A percentile compares a stretch with the other conserved stretches of the same genome.
Conservation (phyloP, 1,284 basidiomycete species). For the Moniliophthora roreri region DNA sequence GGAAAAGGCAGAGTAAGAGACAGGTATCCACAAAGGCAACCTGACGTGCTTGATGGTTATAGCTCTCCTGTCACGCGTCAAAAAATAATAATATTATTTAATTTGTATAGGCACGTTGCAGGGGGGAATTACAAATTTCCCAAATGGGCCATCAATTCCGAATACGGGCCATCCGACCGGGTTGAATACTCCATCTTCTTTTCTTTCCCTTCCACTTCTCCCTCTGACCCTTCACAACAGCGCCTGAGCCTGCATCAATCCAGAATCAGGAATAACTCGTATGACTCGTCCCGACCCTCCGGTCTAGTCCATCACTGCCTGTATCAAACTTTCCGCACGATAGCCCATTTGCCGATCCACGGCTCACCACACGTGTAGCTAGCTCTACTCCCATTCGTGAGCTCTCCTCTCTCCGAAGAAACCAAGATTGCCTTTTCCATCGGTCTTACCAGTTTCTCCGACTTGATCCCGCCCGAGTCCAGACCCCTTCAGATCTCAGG, state of each 20-base stretch:
- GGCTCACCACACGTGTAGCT: slow-evolving; percentile 4
- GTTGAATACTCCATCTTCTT: background rate
- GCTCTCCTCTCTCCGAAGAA: no score
- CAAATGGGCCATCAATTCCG: background rate
- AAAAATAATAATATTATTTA: no score
- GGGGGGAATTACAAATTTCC: background rate
- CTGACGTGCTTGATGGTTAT: slow-evolving; percentile 8
- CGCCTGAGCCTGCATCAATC: background rate
- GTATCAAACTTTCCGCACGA: background rate
- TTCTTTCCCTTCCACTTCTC: background rate
- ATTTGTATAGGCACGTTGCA: no score
- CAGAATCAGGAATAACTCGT: background rate
- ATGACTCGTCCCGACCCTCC: slow-evolving; percentile 3
- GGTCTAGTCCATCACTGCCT: background rate
- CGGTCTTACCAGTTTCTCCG: background rate
- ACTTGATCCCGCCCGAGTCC: background rate
- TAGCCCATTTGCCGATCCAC: background rate
- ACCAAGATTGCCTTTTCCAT: background rate
- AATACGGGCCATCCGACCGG: background rate
- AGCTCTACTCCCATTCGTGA: no score
- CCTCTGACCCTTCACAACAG: slow-evolving; percentile 1
- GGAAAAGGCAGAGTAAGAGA: background rate
- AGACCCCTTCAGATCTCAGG: background rate
- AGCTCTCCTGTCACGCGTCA: slow-evolving; percentile 3
- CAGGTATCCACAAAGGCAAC: background rate